Evolutionary conservation across 2,329 filamentous ascomycete genomes (phyloP), one percentile per base, ranked within the genome.

Genomic region (Alternaria alternata): DNA sequence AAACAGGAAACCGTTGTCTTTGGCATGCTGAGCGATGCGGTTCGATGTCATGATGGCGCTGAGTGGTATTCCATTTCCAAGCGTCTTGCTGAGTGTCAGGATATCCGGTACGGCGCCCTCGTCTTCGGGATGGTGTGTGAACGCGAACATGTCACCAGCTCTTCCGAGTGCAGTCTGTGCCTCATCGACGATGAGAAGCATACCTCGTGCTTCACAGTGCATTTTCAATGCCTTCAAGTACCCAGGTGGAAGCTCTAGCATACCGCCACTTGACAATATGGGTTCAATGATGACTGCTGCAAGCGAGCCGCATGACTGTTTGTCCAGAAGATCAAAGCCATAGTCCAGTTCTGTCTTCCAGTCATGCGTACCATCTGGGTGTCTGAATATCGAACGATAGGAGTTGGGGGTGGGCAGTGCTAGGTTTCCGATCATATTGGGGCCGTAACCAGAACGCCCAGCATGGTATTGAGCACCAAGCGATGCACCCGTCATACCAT

Each of bases 291-390:
- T 86, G 32, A 87, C 84, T 0, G 88, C 88, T 0, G 88, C 88
- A 0, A 90, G 80, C 0, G 87, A 89, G 0, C 88, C 88, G 57
- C 82, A 84, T 1, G 83, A 87, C 55, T 86, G 83, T 44, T 82
- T 79, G 61, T 91, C 87, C 20, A 91, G 80, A 75, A 90, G 79
- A 18, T 79, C 79, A 82, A 86, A 90, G 5, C 86, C 87, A 65
- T 85, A 90, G 11, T 87, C 82, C 14, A 91, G 76, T 70, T 91
- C 88, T 0, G 85, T 84, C 64, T 87, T 80, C 88, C 88, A 91
- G 70, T 91, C 88, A 63, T 91, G 87, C 0, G 82, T 82, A 1
- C 87, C 87, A 62, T 90, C 87, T 0, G 83, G 22, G 36, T 84
- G 82, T 9, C 85, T 82, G 73, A 91, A 91, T 0, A 84, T 80